phyloP scores from a whole-genome alignment of 2,329 filamentous ascomycete species.

The Hypoxylon sp. region DNA sequence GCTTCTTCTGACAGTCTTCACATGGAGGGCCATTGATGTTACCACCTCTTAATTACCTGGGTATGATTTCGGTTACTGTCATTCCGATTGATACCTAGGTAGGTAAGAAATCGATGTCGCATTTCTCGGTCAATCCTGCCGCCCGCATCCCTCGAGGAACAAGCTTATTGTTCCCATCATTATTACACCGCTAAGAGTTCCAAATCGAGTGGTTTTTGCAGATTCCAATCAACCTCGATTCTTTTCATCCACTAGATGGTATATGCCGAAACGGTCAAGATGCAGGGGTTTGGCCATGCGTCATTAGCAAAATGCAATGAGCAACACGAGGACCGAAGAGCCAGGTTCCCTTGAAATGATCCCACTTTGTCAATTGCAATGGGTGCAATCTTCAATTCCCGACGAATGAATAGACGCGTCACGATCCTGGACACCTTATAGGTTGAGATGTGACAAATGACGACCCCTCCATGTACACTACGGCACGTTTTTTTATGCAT shows the following conservation, averaged over 20 bases:
- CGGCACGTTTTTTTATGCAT: conserved; percentile 11
- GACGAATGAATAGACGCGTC: conserved; percentile 6
- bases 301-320: not conserved
- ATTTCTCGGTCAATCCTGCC: not conserved
- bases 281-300: not conserved
- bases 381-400: not conserved
- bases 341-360: not conserved
- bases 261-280: not conserved
- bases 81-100: conserved; percentile 1
- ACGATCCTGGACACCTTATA: not conserved
- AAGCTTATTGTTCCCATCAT: not conserved
- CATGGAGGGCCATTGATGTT: not conserved
- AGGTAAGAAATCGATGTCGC: not conserved
- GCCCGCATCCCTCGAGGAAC: not conserved
- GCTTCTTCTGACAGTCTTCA: not conserved
- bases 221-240: conserved; percentile 1
- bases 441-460: conserved; percentile 13
- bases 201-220: conserved; percentile 17
- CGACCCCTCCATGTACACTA: not conserved
- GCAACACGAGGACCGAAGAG: conserved; percentile 1
- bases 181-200: not conserved
- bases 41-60: not conserved
- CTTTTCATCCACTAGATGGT: not conserved
- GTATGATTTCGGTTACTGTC: not conserved
- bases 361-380: not conserved